These are phyloP conservation scores for Pyrus betulifolia DNA, from an alignment of 306 rosid genomes.

Conservation along the genomic window DNA sequence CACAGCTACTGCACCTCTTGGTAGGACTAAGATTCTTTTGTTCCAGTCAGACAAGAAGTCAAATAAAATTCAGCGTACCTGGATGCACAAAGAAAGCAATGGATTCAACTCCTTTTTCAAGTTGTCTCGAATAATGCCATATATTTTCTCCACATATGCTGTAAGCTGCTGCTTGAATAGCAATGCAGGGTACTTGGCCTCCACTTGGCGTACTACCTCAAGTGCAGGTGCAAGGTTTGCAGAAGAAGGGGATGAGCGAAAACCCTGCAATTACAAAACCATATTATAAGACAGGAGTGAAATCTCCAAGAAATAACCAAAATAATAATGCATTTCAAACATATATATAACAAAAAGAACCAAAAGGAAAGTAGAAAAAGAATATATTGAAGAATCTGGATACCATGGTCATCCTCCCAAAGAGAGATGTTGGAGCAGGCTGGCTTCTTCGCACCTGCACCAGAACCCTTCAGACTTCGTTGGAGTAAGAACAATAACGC, in stretches of 20 bases:
- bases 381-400: background rate
- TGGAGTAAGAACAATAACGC: constrained; percentile 87
- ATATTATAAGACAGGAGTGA: constrained; percentile 3
- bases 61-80: constrained; percentile 43
- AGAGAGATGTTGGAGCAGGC: constrained; percentile 78
- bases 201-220: constrained; percentile 81
- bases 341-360: background rate
- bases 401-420: constrained; percentile 99
- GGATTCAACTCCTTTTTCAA: constrained; percentile 84
- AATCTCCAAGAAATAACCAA: background rate
- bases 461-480: constrained; percentile 72
- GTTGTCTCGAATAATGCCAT: constrained; percentile 93
- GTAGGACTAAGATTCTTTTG: constrained; percentile 1
- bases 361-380: background rate
- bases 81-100: constrained; percentile 78
- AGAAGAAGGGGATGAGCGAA: constrained; percentile 95
- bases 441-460: constrained; percentile 65
- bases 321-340: background rate
- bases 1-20: constrained; percentile 6
- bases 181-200: constrained; percentile 97
- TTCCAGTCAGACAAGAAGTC: background rate
- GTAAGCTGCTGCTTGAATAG: constrained; percentile 99
- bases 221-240: constrained; percentile 51
- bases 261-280: constrained; percentile 57
- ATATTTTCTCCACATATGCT: constrained; percentile 97